A percentile compares a stretch with the other conserved stretches of the same genome.
Conservation (phyloP, 306 rosid species). For the Prunus campanulata region DNA sequence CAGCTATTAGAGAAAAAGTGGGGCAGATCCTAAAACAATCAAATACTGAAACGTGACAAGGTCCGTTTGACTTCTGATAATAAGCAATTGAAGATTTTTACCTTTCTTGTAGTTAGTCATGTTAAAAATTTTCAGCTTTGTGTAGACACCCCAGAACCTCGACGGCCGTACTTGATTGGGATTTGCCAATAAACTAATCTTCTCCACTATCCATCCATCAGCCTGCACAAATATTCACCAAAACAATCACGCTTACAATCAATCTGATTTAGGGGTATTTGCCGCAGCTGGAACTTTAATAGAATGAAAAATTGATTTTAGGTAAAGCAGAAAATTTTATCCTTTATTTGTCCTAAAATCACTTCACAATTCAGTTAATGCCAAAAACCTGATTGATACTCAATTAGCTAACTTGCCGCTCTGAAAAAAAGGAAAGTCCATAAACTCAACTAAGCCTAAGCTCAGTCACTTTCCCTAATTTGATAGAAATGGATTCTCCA, state of each 20-base stretch:
- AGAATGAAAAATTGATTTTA: neutral
- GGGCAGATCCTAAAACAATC: neutral
- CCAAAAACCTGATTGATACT: neutral
- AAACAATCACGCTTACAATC: constrained; percentile 7
- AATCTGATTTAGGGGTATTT: neutral
- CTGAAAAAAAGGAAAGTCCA: neutral
- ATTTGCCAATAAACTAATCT: constrained; percentile 84
- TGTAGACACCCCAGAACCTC: constrained; percentile 99
- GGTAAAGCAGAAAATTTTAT: neutral
- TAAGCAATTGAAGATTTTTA: constrained; percentile 15
- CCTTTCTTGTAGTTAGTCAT: constrained; percentile 95
- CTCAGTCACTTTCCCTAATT: neutral
- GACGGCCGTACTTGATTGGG: constrained; percentile 90
- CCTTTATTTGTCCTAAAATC: neutral
- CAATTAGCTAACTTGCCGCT: neutral
- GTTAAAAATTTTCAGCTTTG: constrained; percentile 91
- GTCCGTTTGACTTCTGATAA: neutral
- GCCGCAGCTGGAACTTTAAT: neutral
- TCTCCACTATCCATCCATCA: constrained; percentile 95
- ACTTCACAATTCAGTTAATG: neutral
- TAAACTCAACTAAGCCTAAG: neutral
- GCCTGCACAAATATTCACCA: constrained; percentile 49
- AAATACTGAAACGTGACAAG: neutral
- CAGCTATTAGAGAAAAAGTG: neutral
- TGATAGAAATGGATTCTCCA: neutral